phyloP scores from a whole-genome alignment of 1,139 yeast genomes.

The Pichia sp. region DNA sequence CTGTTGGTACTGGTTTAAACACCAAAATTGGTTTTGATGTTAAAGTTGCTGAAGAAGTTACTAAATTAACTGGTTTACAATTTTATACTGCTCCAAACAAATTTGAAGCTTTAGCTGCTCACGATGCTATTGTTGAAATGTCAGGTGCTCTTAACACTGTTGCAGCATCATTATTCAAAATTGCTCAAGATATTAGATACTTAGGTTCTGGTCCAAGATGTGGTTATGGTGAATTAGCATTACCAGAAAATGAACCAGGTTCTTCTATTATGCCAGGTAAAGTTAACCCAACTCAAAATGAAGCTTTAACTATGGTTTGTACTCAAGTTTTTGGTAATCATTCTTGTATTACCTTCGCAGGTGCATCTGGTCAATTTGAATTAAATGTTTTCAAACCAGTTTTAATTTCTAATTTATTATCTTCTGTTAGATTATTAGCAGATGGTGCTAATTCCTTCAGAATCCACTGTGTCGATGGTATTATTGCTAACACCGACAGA shows the following conservation, averaged over 20 bases:
- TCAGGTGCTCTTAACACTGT: slow-evolving; percentile 96
- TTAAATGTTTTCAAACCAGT: slow-evolving; percentile 97
- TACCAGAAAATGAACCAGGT: slow-evolving; percentile 99
- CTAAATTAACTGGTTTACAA: slow-evolving; percentile 78
- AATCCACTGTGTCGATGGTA: slow-evolving; percentile 91
- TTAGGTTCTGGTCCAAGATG: slow-evolving; percentile 99
- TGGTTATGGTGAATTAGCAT: slow-evolving; percentile 91
- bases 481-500: slow-evolving; percentile 80
- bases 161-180: slow-evolving; percentile 88
- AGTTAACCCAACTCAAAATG: slow-evolving; percentile 98
- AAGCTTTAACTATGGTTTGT: slow-evolving; percentile 97
- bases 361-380: slow-evolving; percentile 98
- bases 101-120: slow-evolving; percentile 98
- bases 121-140: slow-evolving; percentile 95
- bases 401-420: slow-evolving; percentile 81
- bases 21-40: slow-evolving; percentile 85
- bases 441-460: slow-evolving; percentile 90
- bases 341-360: slow-evolving; percentile 90
- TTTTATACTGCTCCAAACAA: slow-evolving; percentile 96
- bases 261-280: slow-evolving; percentile 99
- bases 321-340: slow-evolving; percentile 97
- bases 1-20: slow-evolving; percentile 97
- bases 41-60: slow-evolving; percentile 72
- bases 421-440: slow-evolving; percentile 80
- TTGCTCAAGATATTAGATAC: slow-evolving; percentile 96